Evolutionary conservation across 352 stramenopile genomes (phyloP).

Genomic region (Blastocystis sp.): DNA sequence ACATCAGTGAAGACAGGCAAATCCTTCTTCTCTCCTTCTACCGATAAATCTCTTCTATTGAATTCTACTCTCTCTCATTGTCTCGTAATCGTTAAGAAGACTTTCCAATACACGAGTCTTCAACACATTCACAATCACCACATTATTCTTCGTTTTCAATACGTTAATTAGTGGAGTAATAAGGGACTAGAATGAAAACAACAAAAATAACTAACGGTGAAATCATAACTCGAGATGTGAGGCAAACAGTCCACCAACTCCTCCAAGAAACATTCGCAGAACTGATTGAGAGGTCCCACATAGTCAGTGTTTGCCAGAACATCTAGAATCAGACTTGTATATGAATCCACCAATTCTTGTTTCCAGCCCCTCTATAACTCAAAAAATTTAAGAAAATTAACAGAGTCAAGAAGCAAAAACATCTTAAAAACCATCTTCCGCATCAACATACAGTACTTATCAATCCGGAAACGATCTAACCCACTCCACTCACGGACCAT

Average conservation of each 20-base stretch:
- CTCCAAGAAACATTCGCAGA: constrained; percentile 53
- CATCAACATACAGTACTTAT: constrained; percentile 70
- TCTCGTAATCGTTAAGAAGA: constrained; percentile 1
- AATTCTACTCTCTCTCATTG: neutral
- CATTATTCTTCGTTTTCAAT: neutral
- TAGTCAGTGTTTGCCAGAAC: neutral
- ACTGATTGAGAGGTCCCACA: constrained; percentile 4
- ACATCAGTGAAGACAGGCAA: neutral
- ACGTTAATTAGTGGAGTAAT: neutral
- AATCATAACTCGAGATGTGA: constrained; percentile 43
- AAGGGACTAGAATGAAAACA: neutral
- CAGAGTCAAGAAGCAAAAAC: neutral
- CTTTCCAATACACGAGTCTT: neutral
- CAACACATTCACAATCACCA: neutral
- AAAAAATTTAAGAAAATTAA: neutral
- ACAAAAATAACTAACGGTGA: neutral
- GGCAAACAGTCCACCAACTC: neutral
- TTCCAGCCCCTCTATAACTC: constrained; percentile 21
- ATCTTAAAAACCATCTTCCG: constrained; percentile 63
- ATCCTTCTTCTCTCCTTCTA: constrained; percentile 19
- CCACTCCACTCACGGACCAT: constrained; percentile 65
- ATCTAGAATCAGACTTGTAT: neutral
- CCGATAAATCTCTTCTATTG: neutral
- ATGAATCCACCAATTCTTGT: neutral
- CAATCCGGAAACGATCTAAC: constrained; percentile 64